Percentiles rank a stretch among this genome's conserved stretches.
Evolutionary conservation across 495 filamentous ascomycete genomes (phyloP).

Genomic region (Peziza echinospora): DNA sequence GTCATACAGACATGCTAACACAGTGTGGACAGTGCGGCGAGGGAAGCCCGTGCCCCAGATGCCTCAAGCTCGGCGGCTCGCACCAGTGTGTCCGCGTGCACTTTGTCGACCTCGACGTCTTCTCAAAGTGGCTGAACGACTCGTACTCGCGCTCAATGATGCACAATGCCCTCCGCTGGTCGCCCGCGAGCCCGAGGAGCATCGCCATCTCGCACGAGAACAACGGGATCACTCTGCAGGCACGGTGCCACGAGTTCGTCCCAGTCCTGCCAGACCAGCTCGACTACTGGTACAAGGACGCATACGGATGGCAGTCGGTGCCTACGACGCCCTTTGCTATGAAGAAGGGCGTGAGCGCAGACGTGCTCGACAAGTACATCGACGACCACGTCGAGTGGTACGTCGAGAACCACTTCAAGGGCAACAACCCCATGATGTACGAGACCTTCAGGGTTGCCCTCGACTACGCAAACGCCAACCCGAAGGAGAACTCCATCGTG

Average conservation of each 20-base stretch:
- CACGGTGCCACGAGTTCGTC: conserved; percentile 17
- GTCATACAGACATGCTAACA: no score
- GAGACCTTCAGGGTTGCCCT: conserved; percentile 16
- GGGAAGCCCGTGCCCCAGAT: conserved; percentile 19
- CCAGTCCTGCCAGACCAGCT: conserved; percentile 14
- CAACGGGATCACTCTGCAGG: conserved; percentile 10
- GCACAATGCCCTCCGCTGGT: conserved; percentile 18
- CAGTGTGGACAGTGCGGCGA: conserved; percentile 11
- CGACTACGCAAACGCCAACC: conserved; percentile 10
- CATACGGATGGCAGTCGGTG: conserved; percentile 15
- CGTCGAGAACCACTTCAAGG: conserved; percentile 14
- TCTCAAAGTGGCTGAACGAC: conserved; percentile 20
- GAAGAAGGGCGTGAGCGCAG: conserved; percentile 17
- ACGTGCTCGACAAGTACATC: conserved; percentile 19
- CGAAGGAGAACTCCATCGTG: conserved; percentile 16
- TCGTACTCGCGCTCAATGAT: conserved; percentile 17
- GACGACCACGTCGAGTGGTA: conserved; percentile 18
- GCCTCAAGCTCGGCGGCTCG: conserved; percentile 15
- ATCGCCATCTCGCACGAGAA: conserved; percentile 16
- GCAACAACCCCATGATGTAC: conserved; percentile 13
- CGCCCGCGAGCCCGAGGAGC: conserved; percentile 9
- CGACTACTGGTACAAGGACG: conserved; percentile 18
- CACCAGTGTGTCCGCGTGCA: conserved; percentile 19
- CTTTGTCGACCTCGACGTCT: conserved; percentile 19
- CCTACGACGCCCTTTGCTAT: conserved; percentile 17